Evolutionary conservation across 768 basidiomycete genomes (phyloP).

Genomic region (Dacryopinax spathularia): DNA sequence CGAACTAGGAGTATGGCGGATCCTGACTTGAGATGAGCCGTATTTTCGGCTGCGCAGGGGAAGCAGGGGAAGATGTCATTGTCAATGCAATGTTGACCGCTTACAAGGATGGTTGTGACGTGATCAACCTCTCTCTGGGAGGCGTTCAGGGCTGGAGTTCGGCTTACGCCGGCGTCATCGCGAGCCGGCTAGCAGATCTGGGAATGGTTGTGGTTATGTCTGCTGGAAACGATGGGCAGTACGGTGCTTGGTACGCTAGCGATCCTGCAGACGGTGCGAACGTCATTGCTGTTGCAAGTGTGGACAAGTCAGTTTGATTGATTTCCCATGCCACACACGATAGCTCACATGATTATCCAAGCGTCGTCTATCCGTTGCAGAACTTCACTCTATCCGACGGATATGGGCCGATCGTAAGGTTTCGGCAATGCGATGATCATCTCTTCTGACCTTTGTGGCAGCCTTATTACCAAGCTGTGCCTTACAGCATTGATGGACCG

Average conservation of each 20-base stretch:
- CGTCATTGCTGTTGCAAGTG: slow-evolving; percentile 34
- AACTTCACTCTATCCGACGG: slow-evolving; percentile 37
- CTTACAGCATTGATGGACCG: slow-evolving; percentile 33
- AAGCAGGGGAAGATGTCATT: slow-evolving; percentile 27
- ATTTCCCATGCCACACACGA: not conserved
- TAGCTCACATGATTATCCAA: slow-evolving; percentile 12
- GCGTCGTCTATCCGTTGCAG: slow-evolving; percentile 43
- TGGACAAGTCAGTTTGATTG: slow-evolving; percentile 26
- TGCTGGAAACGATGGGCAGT: slow-evolving; percentile 43
- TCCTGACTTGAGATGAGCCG: slow-evolving; percentile 16
- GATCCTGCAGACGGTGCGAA: slow-evolving; percentile 39
- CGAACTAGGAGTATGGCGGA: not conserved
- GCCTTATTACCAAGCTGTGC: slow-evolving; percentile 40
- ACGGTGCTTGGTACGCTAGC: slow-evolving; percentile 49
- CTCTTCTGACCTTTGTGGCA: slow-evolving; percentile 26
- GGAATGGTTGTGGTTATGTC: slow-evolving; percentile 52
- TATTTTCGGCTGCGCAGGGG: slow-evolving; percentile 46
- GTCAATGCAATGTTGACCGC: slow-evolving; percentile 40
- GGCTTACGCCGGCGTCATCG: slow-evolving; percentile 38
- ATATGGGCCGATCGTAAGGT: slow-evolving; percentile 15
- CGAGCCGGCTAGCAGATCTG: slow-evolving; percentile 39
- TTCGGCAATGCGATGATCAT: not conserved
- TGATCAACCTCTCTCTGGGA: slow-evolving; percentile 54
- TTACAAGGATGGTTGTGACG: slow-evolving; percentile 40
- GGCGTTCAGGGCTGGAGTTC: slow-evolving; percentile 52